Conservation (phyloP, 164 flowering plant genomes). For the Magnolia kwangsiensis region DNA sequence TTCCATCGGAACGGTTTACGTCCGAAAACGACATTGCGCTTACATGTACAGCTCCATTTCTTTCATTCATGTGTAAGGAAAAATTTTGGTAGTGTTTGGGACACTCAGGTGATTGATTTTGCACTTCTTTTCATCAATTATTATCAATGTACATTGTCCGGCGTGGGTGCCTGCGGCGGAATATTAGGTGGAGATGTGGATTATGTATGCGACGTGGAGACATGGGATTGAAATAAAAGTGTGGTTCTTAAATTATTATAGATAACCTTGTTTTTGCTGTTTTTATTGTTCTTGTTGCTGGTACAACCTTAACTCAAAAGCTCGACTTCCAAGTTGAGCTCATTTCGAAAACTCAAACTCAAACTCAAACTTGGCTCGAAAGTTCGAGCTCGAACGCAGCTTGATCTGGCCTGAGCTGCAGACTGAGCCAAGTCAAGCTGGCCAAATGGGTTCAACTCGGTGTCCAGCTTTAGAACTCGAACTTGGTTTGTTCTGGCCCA, state of each 20-base stretch:
- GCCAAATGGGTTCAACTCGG: too few relatives aligned
- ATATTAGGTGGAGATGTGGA: neutral
- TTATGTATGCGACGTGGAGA: constrained; percentile 1
- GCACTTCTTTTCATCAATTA: neutral
- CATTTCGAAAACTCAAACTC: too few relatives aligned
- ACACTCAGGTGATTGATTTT: constrained; percentile 9
- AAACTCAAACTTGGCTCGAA: too few relatives aligned
- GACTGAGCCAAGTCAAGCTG: too few relatives aligned
- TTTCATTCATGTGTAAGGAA: constrained; percentile 38
- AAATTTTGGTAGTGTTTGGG: constrained; percentile 35
- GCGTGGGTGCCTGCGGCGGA: neutral
- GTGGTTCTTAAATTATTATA: neutral
- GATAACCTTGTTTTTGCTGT: too few relatives aligned
- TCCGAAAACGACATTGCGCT: constrained; percentile 4
- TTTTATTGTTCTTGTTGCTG: too few relatives aligned
- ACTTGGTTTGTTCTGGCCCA: too few relatives aligned
- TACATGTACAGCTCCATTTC: constrained; percentile 34
- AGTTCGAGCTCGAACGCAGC: too few relatives aligned
- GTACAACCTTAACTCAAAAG: too few relatives aligned
- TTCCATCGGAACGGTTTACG: neutral
- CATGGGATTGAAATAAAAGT: constrained; percentile 13
- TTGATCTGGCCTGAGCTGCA: too few relatives aligned
- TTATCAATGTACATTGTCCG: constrained; percentile 13
- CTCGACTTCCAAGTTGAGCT: too few relatives aligned
- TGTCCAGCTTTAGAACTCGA: too few relatives aligned